Percentiles rank a stretch among this genome's conserved stretches.
These are phyloP conservation scores for Candida maris DNA, from an alignment of 805 yeast species.

Conservation along the genomic window DNA sequence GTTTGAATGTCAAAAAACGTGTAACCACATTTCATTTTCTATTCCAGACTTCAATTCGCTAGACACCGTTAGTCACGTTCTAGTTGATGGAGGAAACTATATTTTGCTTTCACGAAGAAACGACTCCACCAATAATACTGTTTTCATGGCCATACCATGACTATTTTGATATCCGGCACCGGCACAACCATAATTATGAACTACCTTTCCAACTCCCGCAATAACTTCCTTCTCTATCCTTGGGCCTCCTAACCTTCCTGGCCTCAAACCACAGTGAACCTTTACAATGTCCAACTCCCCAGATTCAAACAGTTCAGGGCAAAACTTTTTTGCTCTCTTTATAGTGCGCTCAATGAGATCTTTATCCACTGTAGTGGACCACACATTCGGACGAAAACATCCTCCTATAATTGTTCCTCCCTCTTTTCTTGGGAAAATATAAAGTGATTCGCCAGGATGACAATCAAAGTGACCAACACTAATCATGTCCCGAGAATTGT, in stretches of 20 bases:
- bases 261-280: constrained; percentile 63
- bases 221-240: constrained; percentile 42
- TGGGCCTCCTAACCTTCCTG: constrained; percentile 59
- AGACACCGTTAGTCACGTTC: too few relatives aligned
- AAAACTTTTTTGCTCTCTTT: constrained; percentile 39
- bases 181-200: constrained; percentile 70
- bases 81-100: too few relatives aligned
- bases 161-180: constrained; percentile 67
- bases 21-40: too few relatives aligned
- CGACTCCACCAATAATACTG: constrained; percentile 34
- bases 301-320: constrained; percentile 37
- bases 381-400: constrained; percentile 22
- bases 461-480: constrained; percentile 28
- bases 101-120: too few relatives aligned
- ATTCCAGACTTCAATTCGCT: too few relatives aligned
- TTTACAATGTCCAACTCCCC: constrained; percentile 43
- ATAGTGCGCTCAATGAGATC: constrained; percentile 46
- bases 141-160: constrained; percentile 15
- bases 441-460: constrained; percentile 45
- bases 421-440: constrained; percentile 67
- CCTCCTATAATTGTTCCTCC: constrained; percentile 75
- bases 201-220: constrained; percentile 28
- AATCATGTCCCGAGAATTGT: constrained; percentile 28
- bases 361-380: constrained; percentile 32
- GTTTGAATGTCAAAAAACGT: too few relatives aligned